Conservation (phyloP, 345 rosid genomes). For the Brassica nigra region DNA sequence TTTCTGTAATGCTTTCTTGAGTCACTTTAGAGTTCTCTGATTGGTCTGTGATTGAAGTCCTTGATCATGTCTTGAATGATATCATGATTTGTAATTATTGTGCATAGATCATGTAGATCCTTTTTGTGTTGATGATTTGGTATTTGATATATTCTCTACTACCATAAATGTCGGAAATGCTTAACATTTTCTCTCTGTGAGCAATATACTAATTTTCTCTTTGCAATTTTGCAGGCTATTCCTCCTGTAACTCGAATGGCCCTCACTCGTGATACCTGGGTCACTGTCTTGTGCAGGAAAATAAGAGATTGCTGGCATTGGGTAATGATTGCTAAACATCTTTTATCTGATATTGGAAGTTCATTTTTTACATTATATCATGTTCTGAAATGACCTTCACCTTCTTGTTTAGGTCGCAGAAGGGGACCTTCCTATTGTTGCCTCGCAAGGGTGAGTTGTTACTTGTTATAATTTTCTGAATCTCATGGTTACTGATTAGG, state of each 20-base stretch:
- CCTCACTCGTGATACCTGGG: constrained; percentile 97
- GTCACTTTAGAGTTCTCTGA: neutral
- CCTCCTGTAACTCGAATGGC: constrained; percentile 96
- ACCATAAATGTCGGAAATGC: constrained; percentile 11
- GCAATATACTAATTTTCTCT: neutral
- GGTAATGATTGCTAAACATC: constrained; percentile 56
- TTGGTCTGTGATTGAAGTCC: neutral
- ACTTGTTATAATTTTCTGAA: constrained; percentile 34
- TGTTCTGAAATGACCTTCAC: constrained; percentile 39
- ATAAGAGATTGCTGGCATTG: constrained; percentile 99
- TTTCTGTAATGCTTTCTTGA: neutral
- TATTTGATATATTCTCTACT: constrained; percentile 1
- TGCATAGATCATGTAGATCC: neutral
- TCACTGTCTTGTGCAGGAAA: constrained; percentile 96
- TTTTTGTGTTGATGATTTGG: constrained; percentile 10
- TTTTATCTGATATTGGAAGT: constrained; percentile 33
- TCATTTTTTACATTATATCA: constrained; percentile 13
- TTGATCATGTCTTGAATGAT: neutral
- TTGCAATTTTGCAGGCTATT: constrained; percentile 58
- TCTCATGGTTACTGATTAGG: constrained; percentile 1
- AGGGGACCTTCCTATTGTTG: constrained; percentile 95
- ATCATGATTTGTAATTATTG: constrained; percentile 2
- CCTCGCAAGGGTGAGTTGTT: constrained; percentile 89
- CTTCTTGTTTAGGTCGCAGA: constrained; percentile 78
- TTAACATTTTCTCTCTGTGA: neutral